Evolutionary conservation across 129 eudicot genomes (phyloP), one percentile per base, ranked within the genome.

Genomic region (Heracleum sosnowskyi): DNA sequence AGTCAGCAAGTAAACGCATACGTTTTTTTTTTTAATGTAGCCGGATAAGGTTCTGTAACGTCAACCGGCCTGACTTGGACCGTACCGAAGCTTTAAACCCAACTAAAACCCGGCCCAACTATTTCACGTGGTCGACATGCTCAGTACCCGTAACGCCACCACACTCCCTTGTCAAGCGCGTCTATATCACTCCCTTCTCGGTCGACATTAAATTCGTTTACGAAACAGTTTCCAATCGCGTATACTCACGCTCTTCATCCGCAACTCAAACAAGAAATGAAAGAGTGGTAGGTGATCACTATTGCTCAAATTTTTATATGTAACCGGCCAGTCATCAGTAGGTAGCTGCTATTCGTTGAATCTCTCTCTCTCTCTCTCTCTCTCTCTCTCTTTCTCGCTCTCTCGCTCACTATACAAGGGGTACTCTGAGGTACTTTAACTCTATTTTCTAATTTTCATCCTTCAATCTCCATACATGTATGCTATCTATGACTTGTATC

Each of bases 191-290:
- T 29, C 34, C 0, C 68, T 0, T 10, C 11, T 9, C 68, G 2
- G 0, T 3, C 2, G 7, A 24, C 64, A 22, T 22, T n/a, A 2
- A 22, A 22, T 53, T 22, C 28, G 3, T 9, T 18, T 24, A 55
- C 10, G 11, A 55, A 24, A 2, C 1, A 2, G 4, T 55, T 6
- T 1, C 7, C 0, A 6, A n/a, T 60, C 33, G 68, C 33, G 68
- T 60, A 26, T 1, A n/a, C 0, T 10, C 68, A 60, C 33, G 0
- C 26, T 26, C 0, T 2, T 7, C 10, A 2, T 3, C 33, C 11
- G 68, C 39, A 37, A 5, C 40, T 66, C 11, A 4, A 31, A 0
- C 0, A 28, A 0, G 3, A 66, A 28, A 10, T 6, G 1, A 12
- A 13, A 12, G 39, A 62, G 72, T 0, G 72, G 72, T 66, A 33